Evolutionary conservation across 73 alveolate species (phyloP), one percentile per base, ranked within the genome.

Genomic region (Symbiodinium natans): DNA sequence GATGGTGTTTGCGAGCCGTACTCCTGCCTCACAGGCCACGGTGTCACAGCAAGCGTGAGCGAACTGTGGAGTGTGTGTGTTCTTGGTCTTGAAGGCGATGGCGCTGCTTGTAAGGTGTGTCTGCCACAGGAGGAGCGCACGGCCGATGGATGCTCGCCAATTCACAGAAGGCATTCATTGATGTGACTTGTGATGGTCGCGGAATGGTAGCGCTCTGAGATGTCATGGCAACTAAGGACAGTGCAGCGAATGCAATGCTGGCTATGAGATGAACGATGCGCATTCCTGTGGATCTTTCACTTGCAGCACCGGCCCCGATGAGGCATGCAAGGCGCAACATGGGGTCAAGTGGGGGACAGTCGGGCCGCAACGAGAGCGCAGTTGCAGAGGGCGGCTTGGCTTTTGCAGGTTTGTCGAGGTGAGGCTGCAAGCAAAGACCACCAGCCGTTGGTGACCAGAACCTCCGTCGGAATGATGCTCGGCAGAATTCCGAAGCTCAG

Each of bases 231-330:
- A 7, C 73, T 21, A 11, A 89, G 95, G 95, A 27, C 95, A 89
- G 52, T 89, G 95, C 75, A 56, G 74, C 17, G 95, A 89, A 31
- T 89, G 95, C 86, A 89, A 89, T 43, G 87, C 46, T 68, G 95
- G 95, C 31, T 89, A 89, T n/a, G 95, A 89, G 48, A 27, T 89
- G 87, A 89, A 89, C 73, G 33, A 80, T 5, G 95, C 86, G 27
- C 38, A 40, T 39, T 63, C 87, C 38, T 89, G 95, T 21, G 95
- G 95, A 23, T 11, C 95, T 23, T 89, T 89, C 74, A 89, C 95
- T 39, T 89, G 95, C 46, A 68, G 52, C 73, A 89, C 95, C 25
- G 95, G 95, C 3, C 87, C 95, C 31, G 86, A 89, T 89, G 95
- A 89, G 75, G 86, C 87, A 19, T 89, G 95, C 74, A 89, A 89